A percentile compares a stretch with the other conserved stretches of the same genome.
phyloP scores from a whole-genome alignment of 169 alveolate species.

The Plasmodium sp. region DNA sequence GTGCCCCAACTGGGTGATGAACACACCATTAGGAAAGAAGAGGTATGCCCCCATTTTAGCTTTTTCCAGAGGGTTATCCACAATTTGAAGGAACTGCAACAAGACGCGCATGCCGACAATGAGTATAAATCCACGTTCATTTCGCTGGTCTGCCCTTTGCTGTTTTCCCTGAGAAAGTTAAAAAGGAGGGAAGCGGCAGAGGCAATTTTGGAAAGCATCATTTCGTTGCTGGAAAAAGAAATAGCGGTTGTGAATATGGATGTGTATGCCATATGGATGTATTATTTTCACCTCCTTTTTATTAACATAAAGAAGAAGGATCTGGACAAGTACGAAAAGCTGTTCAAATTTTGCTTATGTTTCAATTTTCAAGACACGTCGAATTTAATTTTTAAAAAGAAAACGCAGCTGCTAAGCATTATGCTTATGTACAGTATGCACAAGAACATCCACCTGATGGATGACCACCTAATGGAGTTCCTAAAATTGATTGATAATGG shows the following conservation, averaged over 20 bases:
- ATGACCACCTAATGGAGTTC: conserved; percentile 14
- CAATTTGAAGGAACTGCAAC: conserved; percentile 38
- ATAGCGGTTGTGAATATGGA: conserved; percentile 57
- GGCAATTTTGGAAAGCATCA: background rate
- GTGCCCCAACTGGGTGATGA: background rate
- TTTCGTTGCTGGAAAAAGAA: conserved; percentile 44
- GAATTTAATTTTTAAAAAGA: conserved; percentile 52
- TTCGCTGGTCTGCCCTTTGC: conserved; percentile 51
- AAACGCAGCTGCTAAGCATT: conserved; percentile 40
- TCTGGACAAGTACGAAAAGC: conserved; percentile 27
- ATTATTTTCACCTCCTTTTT: conserved; percentile 63
- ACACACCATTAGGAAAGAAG: background rate
- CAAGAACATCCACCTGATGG: conserved; percentile 40
- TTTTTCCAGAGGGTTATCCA: conserved; percentile 8
- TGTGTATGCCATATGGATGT: conserved; percentile 54
- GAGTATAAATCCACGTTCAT: conserved; percentile 61
- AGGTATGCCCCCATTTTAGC: background rate
- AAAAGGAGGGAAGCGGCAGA: conserved; percentile 20
- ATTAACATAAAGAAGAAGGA: conserved; percentile 66
- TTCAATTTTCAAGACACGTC: conserved; percentile 51
- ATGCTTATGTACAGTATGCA: conserved; percentile 65
- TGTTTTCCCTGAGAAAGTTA: conserved; percentile 36
- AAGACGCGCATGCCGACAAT: conserved; percentile 46
- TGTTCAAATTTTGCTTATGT: conserved; percentile 46
- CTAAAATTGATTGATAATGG: conserved; percentile 48